Conservation (phyloP, 106 monocot species). For the Vanilla planifolia region DNA sequence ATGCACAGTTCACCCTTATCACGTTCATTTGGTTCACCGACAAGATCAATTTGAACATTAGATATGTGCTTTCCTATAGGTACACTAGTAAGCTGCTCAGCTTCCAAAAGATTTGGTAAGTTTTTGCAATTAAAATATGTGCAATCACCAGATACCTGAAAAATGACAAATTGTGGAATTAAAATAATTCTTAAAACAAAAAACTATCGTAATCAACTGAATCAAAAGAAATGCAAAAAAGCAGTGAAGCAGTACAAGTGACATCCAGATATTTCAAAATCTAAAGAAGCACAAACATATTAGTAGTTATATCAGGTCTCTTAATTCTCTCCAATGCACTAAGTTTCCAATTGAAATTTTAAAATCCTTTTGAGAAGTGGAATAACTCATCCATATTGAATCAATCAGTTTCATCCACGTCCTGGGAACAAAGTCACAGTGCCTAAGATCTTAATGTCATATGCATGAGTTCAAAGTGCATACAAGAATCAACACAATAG, state of each 20-base stretch:
- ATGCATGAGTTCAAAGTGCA: not conserved
- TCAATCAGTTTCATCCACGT: not conserved
- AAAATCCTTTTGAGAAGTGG: not conserved
- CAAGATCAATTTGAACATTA: conserved; percentile 60
- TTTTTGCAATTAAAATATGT: conserved; percentile 79
- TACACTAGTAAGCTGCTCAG: conserved; percentile 43
- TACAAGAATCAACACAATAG: too few relatives aligned
- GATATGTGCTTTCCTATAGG: conserved; percentile 83
- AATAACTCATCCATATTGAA: not conserved
- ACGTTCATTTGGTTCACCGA: conserved; percentile 20
- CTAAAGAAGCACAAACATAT: not conserved
- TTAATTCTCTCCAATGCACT: not conserved
- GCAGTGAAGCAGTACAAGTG: not conserved
- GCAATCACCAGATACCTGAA: conserved; percentile 94
- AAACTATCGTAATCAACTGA: not conserved
- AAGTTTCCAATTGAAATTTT: not conserved
- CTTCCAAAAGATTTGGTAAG: conserved; percentile 49
- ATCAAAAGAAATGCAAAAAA: not conserved
- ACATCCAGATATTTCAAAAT: not conserved
- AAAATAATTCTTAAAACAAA: not conserved
- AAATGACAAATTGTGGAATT: not conserved
- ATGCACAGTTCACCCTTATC: conserved; percentile 78
- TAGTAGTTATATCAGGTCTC: not conserved
- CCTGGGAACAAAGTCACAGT: not conserved
- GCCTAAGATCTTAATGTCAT: not conserved